phyloP scores from a whole-genome alignment of 306 rosid species.

The Vigna mungo region DNA sequence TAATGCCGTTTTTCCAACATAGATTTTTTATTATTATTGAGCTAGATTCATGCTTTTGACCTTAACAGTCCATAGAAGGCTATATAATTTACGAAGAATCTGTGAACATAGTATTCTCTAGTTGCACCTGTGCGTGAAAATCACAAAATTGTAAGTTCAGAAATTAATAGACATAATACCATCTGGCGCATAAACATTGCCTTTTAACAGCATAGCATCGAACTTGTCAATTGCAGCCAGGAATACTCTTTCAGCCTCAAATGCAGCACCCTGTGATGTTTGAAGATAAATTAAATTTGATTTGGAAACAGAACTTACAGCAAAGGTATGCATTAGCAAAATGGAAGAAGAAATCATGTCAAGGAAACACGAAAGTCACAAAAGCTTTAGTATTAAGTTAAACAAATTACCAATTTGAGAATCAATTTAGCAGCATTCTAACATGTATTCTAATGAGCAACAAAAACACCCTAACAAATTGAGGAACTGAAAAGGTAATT shows the following conservation, averaged over 20 bases:
- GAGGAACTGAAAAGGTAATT: conserved; percentile 32
- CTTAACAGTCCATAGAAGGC: conserved; percentile 28
- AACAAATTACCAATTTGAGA: conserved; percentile 37
- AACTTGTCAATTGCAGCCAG: conserved; percentile 98
- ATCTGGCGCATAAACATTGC: conserved; percentile 86
- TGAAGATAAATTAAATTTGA: conserved; percentile 35
- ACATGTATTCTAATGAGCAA: conserved; percentile 23
- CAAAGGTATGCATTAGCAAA: conserved; percentile 37
- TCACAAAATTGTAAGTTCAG: conserved; percentile 9
- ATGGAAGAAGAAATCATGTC: conserved; percentile 36
- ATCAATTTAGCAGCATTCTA: conserved; percentile 33
- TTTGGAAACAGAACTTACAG: conserved; percentile 36
- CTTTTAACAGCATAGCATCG: conserved; percentile 88
- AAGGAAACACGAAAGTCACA: conserved; percentile 30
- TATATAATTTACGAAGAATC: background rate
- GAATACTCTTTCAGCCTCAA: conserved; percentile 92
- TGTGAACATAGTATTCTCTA: conserved; percentile 28
- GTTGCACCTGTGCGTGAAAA: conserved; percentile 27
- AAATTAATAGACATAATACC: conserved; percentile 59
- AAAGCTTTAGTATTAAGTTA: conserved; percentile 26
- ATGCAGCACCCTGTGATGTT: conserved; percentile 75
- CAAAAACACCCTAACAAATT: conserved; percentile 29
- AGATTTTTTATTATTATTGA: conserved; percentile 30
- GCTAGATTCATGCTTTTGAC: conserved; percentile 13
- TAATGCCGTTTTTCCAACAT: conserved; percentile 11